These are phyloP conservation scores for Helotiales sp. DNA, from an alignment of 2,329 filamentous ascomycete genomes.

Conservation along the genomic window DNA sequence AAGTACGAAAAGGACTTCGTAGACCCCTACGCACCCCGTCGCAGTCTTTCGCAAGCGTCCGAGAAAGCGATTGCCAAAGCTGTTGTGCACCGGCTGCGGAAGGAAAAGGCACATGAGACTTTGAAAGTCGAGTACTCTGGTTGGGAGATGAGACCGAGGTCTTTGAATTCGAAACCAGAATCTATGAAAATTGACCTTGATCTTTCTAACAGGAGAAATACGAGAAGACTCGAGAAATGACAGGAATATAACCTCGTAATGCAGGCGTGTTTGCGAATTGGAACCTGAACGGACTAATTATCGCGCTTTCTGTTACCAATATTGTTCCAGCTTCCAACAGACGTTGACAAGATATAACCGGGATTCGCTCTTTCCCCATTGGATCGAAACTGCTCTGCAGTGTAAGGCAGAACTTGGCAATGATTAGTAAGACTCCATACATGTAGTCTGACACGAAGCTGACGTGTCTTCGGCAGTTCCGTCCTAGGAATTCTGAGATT, in stretches of 20 bases:
- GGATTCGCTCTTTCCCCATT: too few species aligned
- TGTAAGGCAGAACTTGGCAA: background rate
- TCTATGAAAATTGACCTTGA: background rate
- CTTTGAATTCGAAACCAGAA: background rate
- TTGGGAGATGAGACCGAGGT: background rate
- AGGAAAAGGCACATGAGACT: background rate
- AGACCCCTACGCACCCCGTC: background rate
- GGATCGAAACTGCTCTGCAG: background rate
- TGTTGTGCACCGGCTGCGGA: background rate
- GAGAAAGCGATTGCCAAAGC: background rate
- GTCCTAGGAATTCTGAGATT: too few species aligned
- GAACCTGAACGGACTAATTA: too few species aligned
- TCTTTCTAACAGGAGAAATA: background rate
- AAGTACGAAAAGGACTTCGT: background rate
- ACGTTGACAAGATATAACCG: too few species aligned
- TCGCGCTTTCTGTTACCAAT: too few species aligned
- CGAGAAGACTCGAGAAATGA: too few species aligned
- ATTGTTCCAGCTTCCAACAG: background rate
- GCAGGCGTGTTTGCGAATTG: too few species aligned
- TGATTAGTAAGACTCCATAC: background rate
- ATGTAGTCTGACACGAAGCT: background rate
- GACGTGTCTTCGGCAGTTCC: too few species aligned
- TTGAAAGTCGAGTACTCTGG: background rate
- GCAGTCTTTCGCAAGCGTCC: background rate
- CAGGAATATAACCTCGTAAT: too few species aligned